Evolutionary conservation across 1,139 yeast genomes (phyloP).

Genomic region (Blastobotrys proliferans): DNA sequence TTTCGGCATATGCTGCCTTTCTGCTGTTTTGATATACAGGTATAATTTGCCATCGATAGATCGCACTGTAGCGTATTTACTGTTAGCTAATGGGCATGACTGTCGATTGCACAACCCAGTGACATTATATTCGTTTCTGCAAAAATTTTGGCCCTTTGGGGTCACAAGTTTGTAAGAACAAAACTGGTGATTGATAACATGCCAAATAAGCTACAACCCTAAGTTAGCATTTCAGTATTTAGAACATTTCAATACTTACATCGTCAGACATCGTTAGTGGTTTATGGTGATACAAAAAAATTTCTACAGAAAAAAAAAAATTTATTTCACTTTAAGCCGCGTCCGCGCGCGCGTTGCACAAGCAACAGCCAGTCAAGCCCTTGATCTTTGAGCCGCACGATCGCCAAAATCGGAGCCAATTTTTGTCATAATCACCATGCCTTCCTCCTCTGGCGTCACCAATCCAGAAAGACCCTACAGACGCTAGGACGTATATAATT

Average conservation of each 20-base stretch:
- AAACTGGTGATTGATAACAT: constrained; percentile 82
- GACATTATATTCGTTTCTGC: constrained; percentile 85
- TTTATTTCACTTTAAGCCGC: background rate
- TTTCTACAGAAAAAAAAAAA: no score
- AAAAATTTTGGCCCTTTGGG: constrained; percentile 74
- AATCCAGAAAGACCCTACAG: no score
- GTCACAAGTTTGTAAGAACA: constrained; percentile 85
- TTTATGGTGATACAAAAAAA: no score
- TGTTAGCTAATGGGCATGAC: constrained; percentile 94
- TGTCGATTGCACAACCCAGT: constrained; percentile 86
- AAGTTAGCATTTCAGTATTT: background rate
- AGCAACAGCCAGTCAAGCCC: no score
- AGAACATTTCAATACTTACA: constrained; percentile 6
- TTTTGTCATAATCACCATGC: no score
- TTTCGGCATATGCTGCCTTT: constrained; percentile 92
- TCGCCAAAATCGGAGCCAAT: no score
- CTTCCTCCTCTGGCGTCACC: no score
- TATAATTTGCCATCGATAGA: constrained; percentile 83
- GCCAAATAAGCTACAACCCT: constrained; percentile 65
- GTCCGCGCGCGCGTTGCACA: no score
- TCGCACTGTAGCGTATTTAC: constrained; percentile 92
- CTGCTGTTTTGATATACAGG: constrained; percentile 94
- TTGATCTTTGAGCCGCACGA: no score
- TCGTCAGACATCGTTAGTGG: constrained; percentile 14
- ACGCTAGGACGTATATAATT: no score